Conservation (phyloP, 2,329 filamentous ascomycete genomes). For the Hymenoscyphus repandus region DNA sequence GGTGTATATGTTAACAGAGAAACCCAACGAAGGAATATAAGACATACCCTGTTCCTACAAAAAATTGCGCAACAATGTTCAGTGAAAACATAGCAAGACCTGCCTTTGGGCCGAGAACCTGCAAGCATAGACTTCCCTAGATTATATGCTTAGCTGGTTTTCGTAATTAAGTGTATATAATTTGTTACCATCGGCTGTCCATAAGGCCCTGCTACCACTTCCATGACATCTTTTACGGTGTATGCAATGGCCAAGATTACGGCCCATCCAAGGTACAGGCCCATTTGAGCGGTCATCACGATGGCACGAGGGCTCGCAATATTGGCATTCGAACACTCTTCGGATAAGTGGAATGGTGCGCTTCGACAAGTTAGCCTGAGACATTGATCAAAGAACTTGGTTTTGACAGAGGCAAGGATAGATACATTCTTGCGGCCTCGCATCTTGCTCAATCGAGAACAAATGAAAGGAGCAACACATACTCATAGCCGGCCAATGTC, state of each 20-base stretch:
- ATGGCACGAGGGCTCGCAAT: slow-evolving; percentile 61
- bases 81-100: slow-evolving; percentile 58
- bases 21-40: background rate
- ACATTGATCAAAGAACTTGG: too few species aligned
- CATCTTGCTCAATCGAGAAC: too few species aligned
- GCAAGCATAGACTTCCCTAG: slow-evolving; percentile 53
- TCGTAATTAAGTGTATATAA: background rate
- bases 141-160: background rate
- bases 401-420: too few species aligned
- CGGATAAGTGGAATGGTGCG: slow-evolving; percentile 58
- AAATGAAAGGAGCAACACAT: slow-evolving; percentile 36
- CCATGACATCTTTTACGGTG: slow-evolving; percentile 59
- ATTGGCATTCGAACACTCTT: slow-evolving; percentile 64
- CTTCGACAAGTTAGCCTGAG: slow-evolving; percentile 22
- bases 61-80: slow-evolving; percentile 65
- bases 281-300: slow-evolving; percentile 54
- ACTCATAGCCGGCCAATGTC: slow-evolving; percentile 26
- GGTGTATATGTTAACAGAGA: background rate
- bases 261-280: slow-evolving; percentile 56
- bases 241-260: slow-evolving; percentile 63
- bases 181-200: slow-evolving; percentile 57
- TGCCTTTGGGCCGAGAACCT: slow-evolving; percentile 55
- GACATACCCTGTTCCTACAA: slow-evolving; percentile 61
- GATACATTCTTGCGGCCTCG: too few species aligned
- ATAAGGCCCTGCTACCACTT: slow-evolving; percentile 53